Evolutionary conservation across 2,329 filamentous ascomycete species (phyloP).

Genomic region (Monilinia fructicola): DNA sequence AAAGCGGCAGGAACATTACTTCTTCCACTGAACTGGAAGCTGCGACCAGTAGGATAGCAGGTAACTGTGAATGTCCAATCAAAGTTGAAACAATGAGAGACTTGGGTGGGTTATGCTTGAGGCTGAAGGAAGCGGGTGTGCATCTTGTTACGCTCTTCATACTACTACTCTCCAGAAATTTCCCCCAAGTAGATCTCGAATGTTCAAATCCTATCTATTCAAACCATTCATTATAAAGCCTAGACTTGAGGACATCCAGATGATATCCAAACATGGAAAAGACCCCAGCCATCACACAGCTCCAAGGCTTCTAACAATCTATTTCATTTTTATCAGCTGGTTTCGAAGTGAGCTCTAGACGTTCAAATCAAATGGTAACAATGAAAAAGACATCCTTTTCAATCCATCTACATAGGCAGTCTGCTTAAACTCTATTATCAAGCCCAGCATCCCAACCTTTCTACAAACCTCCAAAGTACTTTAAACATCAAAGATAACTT

Average conservation of each 20-base stretch:
- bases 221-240: too few species aligned
- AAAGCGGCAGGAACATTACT: conserved; percentile 9
- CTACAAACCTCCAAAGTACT: background rate
- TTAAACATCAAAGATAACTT: background rate
- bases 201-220: too few species aligned
- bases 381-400: background rate
- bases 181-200: too few species aligned
- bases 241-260: too few species aligned
- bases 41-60: background rate
- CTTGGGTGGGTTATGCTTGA: background rate
- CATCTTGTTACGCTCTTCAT: background rate
- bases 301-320: too few species aligned
- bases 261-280: too few species aligned
- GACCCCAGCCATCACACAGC: too few species aligned
- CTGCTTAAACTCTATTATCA: background rate
- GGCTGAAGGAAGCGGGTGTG: too few species aligned
- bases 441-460: background rate
- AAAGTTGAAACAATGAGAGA: background rate
- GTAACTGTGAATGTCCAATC: background rate
- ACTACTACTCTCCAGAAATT: too few species aligned
- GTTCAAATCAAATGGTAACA: too few species aligned
- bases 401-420: background rate
- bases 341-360: background rate
- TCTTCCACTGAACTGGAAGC: background rate
- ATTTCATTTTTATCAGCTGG: background rate